Evolutionary conservation across 2,329 filamentous ascomycete species (phyloP).

Genomic region (Leptosphaerulina australis): DNA sequence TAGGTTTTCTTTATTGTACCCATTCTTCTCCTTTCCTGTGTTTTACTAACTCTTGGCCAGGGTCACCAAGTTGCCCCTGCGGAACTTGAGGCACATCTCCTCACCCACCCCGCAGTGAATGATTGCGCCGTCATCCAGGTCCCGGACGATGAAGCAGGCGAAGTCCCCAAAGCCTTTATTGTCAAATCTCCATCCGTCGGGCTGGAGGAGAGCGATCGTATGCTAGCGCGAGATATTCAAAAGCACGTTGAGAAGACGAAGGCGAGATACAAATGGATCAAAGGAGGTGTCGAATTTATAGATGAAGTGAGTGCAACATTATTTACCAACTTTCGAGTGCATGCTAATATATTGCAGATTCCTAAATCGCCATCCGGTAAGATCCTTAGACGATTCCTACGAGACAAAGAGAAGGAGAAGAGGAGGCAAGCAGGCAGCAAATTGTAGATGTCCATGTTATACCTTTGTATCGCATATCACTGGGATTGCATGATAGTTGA

Average conservation of each 20-base stretch:
- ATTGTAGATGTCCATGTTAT: constrained; percentile 57
- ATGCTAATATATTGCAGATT: constrained; percentile 49
- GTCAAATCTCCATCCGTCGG: constrained; percentile 63
- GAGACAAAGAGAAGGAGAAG: constrained; percentile 74
- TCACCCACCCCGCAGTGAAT: constrained; percentile 74
- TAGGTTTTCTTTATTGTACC: no score
- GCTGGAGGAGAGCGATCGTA: constrained; percentile 57
- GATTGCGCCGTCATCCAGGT: constrained; percentile 81
- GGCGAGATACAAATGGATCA: constrained; percentile 66
- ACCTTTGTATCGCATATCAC: background rate
- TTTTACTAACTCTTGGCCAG: constrained; percentile 49
- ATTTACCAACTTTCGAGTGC: constrained; percentile 45
- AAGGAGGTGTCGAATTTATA: constrained; percentile 61
- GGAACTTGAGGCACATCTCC: constrained; percentile 79
- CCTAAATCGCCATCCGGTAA: constrained; percentile 69
- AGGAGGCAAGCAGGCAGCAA: constrained; percentile 69
- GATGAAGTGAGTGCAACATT: constrained; percentile 25
- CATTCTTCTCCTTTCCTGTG: background rate
- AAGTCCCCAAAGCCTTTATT: constrained; percentile 68
- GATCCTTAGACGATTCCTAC: constrained; percentile 67
- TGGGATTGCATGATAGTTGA: no score
- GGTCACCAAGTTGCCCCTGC: constrained; percentile 83
- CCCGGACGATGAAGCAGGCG: constrained; percentile 66
- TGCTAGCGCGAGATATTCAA: constrained; percentile 58
- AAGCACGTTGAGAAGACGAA: constrained; percentile 67